Evolutionary conservation across 2,329 filamentous ascomycete genomes (phyloP).

Genomic region (Neodidymelliopsis sp.): DNA sequence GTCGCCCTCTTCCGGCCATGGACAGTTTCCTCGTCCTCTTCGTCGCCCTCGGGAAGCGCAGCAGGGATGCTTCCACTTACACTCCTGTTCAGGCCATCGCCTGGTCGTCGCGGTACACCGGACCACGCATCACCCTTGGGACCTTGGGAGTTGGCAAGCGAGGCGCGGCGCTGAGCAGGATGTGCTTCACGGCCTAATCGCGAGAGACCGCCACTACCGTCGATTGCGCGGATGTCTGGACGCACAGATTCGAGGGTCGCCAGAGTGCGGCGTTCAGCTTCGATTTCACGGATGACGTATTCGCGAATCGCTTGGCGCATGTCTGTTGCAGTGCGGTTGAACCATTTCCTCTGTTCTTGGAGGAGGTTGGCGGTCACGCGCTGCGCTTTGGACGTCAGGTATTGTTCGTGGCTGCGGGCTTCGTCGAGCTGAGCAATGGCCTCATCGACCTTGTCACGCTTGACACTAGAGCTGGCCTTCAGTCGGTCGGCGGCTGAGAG

Average conservation of each 20-base stretch:
- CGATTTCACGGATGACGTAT: constrained; percentile 93
- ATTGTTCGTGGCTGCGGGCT: constrained; percentile 80
- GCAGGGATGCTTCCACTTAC: constrained; percentile 74
- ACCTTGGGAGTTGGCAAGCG: constrained; percentile 86
- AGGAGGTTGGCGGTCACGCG: constrained; percentile 89
- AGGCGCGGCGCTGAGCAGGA: constrained; percentile 75
- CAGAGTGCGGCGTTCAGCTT: constrained; percentile 89
- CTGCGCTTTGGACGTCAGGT: constrained; percentile 84
- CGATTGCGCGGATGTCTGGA: constrained; percentile 91
- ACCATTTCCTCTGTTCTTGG: constrained; percentile 90
- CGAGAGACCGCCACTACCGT: constrained; percentile 87
- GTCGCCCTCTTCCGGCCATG: constrained; percentile 58
- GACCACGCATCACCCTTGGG: constrained; percentile 99
- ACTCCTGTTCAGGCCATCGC: constrained; percentile 75
- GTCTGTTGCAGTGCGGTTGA: constrained; percentile 83
- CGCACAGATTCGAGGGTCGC: constrained; percentile 93
- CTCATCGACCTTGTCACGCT: constrained; percentile 95
- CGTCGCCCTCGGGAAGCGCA: constrained; percentile 66
- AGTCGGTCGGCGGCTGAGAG: constrained; percentile 86
- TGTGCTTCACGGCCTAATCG: constrained; percentile 89
- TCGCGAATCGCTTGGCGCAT: constrained; percentile 84
- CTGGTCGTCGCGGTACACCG: constrained; percentile 83
- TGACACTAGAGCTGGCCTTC: constrained; percentile 84
- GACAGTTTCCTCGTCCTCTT: constrained; percentile 56
- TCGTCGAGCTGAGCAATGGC: constrained; percentile 92